Evolutionary conservation across 345 rosid species (phyloP), one percentile per base, ranked within the genome.

Genomic region (Acer negundo): DNA sequence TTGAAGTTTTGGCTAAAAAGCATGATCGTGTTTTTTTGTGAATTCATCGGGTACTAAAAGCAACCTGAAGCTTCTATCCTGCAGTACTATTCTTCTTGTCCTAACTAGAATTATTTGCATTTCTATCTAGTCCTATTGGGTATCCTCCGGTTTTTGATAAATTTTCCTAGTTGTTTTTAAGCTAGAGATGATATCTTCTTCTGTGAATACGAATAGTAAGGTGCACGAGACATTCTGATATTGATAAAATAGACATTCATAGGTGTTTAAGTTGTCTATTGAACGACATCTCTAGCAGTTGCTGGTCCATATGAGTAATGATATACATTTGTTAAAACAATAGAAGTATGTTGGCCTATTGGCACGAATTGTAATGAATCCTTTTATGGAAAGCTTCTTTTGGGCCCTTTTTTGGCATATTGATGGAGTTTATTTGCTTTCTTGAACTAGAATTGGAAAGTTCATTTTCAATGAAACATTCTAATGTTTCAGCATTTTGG

Each of bases 381-480:
- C 12, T 23, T 46, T 69, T 24, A 12, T 11, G 58, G n/a, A 46
- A 26, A 19, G 0, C 69, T 10, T 24, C 28, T 35, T 55, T 42
- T 44, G 17, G 17, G 44, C 58, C 31, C n/a, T 42, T 63, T 51
- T 49, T 28, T 56, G 55, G 71, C 74, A 58, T 24, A 3, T 26
- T 3, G 35, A 20, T 1, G 7, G 35, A 5, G 51, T 16, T 38
- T 26, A 12, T 65, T 10, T 56, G 35, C 1, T 22, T 38, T 31
- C 24, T 55, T 12, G 46, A 76, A 66, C 28, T 58, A 42, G 62
- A 72, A 53, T 23, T 40, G 24, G 56, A 72, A 53, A 51, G 65
- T 22, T n/a, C 38, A 53, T 6, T 56, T 72, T 78, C 62, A 13
- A 64, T 62, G 68, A 78, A 76, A 67, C 67, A 55, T 68, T 12